Evolutionary conservation across 176 grass and related monocot genomes (phyloP).

Genomic region (Juncus inflexus): DNA sequence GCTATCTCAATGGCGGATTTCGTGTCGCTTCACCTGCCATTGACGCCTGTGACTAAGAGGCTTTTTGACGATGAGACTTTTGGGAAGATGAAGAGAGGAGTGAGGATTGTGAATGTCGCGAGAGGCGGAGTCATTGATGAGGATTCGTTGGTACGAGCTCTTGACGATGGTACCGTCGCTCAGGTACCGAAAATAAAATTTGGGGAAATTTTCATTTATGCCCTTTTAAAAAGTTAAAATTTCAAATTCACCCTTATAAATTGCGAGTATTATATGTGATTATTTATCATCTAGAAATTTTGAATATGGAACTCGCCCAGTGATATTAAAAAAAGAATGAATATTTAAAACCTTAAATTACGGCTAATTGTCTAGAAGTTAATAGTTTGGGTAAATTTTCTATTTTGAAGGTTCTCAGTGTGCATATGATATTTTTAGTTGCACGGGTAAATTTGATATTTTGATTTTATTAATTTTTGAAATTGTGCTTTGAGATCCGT

Average conservation of each 20-base stretch:
- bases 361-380: too few species aligned
- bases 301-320: too few species aligned
- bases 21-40: slow-evolving; percentile 88
- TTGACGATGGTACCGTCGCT: slow-evolving; percentile 69
- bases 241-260: too few species aligned
- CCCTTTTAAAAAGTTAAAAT: too few species aligned
- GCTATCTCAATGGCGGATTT: slow-evolving; percentile 78
- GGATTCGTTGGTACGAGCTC: slow-evolving; percentile 71
- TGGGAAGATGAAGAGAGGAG: slow-evolving; percentile 67
- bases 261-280: too few species aligned
- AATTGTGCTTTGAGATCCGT: slow-evolving; percentile 23
- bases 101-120: slow-evolving; percentile 84
- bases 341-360: too few species aligned
- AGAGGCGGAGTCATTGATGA: slow-evolving; percentile 94
- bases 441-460: too few species aligned
- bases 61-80: slow-evolving; percentile 81
- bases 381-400: too few species aligned
- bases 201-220: too few species aligned
- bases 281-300: too few species aligned
- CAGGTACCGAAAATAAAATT: slow-evolving; percentile 43
- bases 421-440: background rate
- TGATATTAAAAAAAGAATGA: too few species aligned
- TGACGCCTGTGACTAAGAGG: slow-evolving; percentile 64
- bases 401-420: background rate
- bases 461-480: slow-evolving; percentile 7